Percentiles rank a stretch among this genome's conserved stretches.
Evolutionary conservation across 192 early-diverging fungal species (phyloP).

Genomic region (Diversispora epigaea): DNA sequence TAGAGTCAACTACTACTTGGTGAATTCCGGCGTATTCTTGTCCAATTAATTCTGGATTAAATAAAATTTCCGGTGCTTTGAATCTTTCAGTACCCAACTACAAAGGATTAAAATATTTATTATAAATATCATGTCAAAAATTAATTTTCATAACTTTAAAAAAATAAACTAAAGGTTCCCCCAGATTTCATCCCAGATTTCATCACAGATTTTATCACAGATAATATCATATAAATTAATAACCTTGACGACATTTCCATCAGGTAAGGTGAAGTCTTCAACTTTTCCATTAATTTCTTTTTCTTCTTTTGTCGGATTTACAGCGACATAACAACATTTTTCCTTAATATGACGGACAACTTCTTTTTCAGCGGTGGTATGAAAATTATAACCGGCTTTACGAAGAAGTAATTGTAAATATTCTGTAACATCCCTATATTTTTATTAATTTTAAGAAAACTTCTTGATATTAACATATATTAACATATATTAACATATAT

Average conservation of each 20-base stretch:
- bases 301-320: conserved; percentile 89
- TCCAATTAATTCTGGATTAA: conserved; percentile 92
- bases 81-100: conserved; percentile 89
- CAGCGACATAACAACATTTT: conserved; percentile 89
- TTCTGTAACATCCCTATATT: conserved; percentile 83
- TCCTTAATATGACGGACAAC: conserved; percentile 96
- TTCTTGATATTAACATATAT: no score
- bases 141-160: background rate
- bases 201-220: no score
- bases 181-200: no score
- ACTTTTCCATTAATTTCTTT: conserved; percentile 79
- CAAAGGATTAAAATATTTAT: background rate
- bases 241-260: conserved; percentile 83
- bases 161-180: background rate
- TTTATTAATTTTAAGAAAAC: no score
- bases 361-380: conserved; percentile 93
- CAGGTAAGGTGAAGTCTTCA: conserved; percentile 79
- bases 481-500: no score
- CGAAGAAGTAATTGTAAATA: conserved; percentile 89
- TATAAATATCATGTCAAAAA: background rate
- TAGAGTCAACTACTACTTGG: conserved; percentile 90
- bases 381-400: conserved; percentile 83
- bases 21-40: conserved; percentile 91
- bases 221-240: background rate
- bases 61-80: conserved; percentile 93